A percentile compares a stretch with the other conserved stretches of the same genome.
phyloP scores from a whole-genome alignment of 164 flowering plant genomes.

The Stephania yunnanensis region DNA sequence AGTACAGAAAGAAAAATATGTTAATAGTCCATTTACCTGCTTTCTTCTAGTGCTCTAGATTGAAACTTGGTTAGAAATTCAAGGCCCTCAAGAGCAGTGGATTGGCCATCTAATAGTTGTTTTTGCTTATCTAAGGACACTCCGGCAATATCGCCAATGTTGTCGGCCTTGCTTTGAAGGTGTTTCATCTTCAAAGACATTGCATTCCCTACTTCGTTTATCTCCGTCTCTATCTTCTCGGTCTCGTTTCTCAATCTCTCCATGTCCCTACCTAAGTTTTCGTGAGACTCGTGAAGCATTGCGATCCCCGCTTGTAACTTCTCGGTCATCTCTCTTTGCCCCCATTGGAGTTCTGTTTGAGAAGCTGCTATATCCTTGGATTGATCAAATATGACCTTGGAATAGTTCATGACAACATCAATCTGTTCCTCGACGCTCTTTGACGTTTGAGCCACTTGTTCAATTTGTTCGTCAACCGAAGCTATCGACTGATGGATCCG shows the following conservation, averaged over 20 bases:
- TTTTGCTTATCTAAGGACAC: slow-evolving; percentile 65
- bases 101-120: slow-evolving; percentile 63
- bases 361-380: slow-evolving; percentile 47
- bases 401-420: slow-evolving; percentile 32
- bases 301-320: slow-evolving; percentile 52
- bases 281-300: slow-evolving; percentile 44
- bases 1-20: not conserved
- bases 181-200: slow-evolving; percentile 57
- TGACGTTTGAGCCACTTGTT: slow-evolving; percentile 43
- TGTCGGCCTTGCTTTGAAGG: slow-evolving; percentile 63
- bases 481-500: slow-evolving; percentile 48
- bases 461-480: slow-evolving; percentile 41
- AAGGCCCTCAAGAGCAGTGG: slow-evolving; percentile 62
- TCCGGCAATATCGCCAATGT: slow-evolving; percentile 57
- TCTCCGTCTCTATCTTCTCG: slow-evolving; percentile 54
- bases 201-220: slow-evolving; percentile 43
- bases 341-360: slow-evolving; percentile 50
- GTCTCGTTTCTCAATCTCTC: slow-evolving; percentile 43
- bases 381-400: slow-evolving; percentile 51
- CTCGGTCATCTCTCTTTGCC: slow-evolving; percentile 53
- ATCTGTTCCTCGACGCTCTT: slow-evolving; percentile 40
- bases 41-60: slow-evolving; percentile 73
- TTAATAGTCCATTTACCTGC: slow-evolving; percentile 45
- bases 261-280: slow-evolving; percentile 48
- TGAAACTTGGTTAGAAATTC: slow-evolving; percentile 45